phyloP scores from a whole-genome alignment of 2,329 filamentous ascomycete genomes.

The Didymella lethalis region DNA sequence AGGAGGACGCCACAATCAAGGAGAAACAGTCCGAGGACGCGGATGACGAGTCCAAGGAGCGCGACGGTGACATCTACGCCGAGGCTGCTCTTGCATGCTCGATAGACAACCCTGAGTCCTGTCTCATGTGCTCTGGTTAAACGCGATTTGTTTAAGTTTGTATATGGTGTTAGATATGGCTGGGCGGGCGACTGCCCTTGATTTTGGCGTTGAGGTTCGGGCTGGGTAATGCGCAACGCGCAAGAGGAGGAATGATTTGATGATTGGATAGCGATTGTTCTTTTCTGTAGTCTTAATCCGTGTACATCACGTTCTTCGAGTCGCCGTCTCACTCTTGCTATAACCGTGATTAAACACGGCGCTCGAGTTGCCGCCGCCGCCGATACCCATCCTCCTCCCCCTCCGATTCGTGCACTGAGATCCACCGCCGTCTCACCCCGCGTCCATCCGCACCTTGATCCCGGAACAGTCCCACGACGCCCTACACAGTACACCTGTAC shows the following conservation, averaged over 20 bases:
- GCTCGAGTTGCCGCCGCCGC: conserved; percentile 9
- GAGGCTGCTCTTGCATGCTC: conserved; percentile 92
- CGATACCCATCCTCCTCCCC: conserved; percentile 8
- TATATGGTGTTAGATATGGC: conserved; percentile 21
- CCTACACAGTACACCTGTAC: conserved; percentile 16
- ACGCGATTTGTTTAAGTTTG: conserved; percentile 14
- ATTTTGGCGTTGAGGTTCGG: conserved; percentile 20
- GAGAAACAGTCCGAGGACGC: conserved; percentile 75
- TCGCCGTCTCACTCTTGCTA: no score
- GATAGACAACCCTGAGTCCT: conserved; percentile 95
- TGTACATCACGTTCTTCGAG: conserved; percentile 15
- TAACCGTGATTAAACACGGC: not conserved
- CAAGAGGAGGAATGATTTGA: conserved; percentile 34
- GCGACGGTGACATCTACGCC: conserved; percentile 93
- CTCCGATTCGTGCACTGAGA: conserved; percentile 21
- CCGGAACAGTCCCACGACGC: conserved; percentile 19
- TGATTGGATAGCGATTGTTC: conserved; percentile 29
- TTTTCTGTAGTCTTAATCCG: conserved; percentile 23
- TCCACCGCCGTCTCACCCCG: conserved; percentile 11
- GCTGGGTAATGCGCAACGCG: conserved; percentile 20
- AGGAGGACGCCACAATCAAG: conserved; percentile 66
- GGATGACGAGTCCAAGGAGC: conserved; percentile 73
- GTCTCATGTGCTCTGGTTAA: conserved; percentile 97
- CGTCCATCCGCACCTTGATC: conserved; percentile 12
- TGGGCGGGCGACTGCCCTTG: conserved; percentile 28